Percentiles rank a stretch among this genome's conserved stretches.
phyloP scores from a whole-genome alignment of 805 yeast species.

The Blastobotrys mokoenaii region DNA sequence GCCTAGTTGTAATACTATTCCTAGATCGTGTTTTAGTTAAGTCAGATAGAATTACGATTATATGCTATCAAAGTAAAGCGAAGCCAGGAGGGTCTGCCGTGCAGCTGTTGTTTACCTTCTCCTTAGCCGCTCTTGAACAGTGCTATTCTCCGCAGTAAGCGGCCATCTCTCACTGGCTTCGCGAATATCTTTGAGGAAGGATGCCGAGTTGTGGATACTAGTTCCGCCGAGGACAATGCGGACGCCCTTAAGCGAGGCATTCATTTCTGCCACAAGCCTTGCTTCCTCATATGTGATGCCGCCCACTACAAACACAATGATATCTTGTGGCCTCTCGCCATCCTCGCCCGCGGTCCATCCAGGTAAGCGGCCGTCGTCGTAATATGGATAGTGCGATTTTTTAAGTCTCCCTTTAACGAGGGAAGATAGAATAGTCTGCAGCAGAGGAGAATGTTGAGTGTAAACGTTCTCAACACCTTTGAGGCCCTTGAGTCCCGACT shows the following conservation, averaged over 20 bases:
- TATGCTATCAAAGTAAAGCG: too few species aligned
- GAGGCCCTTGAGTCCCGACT: conserved; percentile 35
- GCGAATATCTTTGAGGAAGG: conserved; percentile 32
- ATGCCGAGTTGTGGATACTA: conserved; percentile 40
- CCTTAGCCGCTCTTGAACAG: neutral
- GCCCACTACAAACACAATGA: conserved; percentile 48
- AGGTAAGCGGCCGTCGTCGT: conserved; percentile 29
- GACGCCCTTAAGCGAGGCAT: conserved; percentile 42
- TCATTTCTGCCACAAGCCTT: conserved; percentile 66
- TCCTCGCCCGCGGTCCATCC: conserved; percentile 21
- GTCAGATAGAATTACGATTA: too few species aligned
- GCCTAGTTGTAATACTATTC: too few species aligned
- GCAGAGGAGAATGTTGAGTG: conserved; percentile 84
- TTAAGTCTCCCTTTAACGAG: conserved; percentile 36
- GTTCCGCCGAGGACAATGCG: conserved; percentile 80
- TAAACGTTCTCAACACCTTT: conserved; percentile 48
- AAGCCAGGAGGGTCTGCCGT: too few species aligned
- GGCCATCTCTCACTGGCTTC: conserved; percentile 34
- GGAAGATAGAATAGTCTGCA: conserved; percentile 41
- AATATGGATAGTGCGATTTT: conserved; percentile 35
- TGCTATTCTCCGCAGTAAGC: neutral
- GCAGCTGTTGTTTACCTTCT: too few species aligned
- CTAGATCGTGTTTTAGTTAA: too few species aligned
- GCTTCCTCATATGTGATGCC: conserved; percentile 94
- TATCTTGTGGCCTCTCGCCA: conserved; percentile 29